These are phyloP conservation scores for Emericellopsis cladophorae DNA, from an alignment of 2,329 filamentous ascomycete species.

Conservation along the genomic window DNA sequence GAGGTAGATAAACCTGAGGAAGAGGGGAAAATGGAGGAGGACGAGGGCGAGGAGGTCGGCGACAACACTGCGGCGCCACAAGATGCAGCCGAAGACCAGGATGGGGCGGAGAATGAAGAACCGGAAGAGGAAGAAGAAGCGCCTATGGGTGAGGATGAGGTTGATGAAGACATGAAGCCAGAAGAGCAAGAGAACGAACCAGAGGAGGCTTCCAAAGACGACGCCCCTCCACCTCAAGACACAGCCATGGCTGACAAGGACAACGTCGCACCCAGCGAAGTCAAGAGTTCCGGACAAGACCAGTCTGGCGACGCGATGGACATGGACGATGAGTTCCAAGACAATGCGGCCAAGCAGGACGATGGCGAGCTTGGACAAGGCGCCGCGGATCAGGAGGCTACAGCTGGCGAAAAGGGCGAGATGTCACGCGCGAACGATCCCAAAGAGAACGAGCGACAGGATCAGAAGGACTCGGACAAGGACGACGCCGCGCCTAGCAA, in stretches of 20 bases:
- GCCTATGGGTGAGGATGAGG: slow-evolving; percentile 24
- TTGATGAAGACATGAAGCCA: slow-evolving; percentile 28
- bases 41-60: slow-evolving; percentile 15
- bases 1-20: slow-evolving; percentile 27
- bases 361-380: slow-evolving; percentile 54
- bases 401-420: slow-evolving; percentile 49
- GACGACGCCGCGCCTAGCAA: slow-evolving; percentile 38
- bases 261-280: slow-evolving; percentile 50
- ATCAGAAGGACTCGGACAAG: slow-evolving; percentile 26
- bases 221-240: slow-evolving; percentile 25
- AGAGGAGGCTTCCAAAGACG: slow-evolving; percentile 32
- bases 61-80: slow-evolving; percentile 22
- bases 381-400: slow-evolving; percentile 49
- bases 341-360: slow-evolving; percentile 50
- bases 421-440: slow-evolving; percentile 21
- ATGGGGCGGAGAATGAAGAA: slow-evolving; percentile 33
- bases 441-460: slow-evolving; percentile 21
- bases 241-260: slow-evolving; percentile 42
- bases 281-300: slow-evolving; percentile 51
- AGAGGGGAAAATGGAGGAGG: slow-evolving; percentile 39
- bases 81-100: slow-evolving; percentile 38
- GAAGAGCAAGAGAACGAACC: slow-evolving; percentile 39
- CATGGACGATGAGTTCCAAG: slow-evolving; percentile 41
- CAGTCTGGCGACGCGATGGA: slow-evolving; percentile 51
- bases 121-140: slow-evolving; percentile 32